Conservation (phyloP, 306 rosid genomes). For the Prunus salicina region DNA sequence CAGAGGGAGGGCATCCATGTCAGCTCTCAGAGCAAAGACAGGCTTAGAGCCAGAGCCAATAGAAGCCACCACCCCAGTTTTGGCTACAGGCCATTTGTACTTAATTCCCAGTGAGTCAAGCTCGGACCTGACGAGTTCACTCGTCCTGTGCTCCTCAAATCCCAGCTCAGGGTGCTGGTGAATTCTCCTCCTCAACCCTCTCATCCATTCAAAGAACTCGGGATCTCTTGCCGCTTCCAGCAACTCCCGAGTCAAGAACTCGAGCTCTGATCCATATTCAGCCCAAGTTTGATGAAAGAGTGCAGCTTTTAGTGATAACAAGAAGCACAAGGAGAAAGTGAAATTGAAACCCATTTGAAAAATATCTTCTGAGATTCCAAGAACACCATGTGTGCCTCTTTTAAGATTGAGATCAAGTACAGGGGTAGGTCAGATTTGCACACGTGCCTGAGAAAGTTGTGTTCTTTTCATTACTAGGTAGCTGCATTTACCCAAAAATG, state of each 20-base stretch:
- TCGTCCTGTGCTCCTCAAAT: constrained; percentile 42
- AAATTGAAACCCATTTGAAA: background rate
- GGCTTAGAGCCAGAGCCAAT: constrained; percentile 30
- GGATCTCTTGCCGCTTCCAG: constrained; percentile 26
- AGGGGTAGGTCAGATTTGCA: background rate
- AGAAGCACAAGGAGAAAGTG: background rate
- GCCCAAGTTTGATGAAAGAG: constrained; percentile 1
- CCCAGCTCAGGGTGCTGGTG: constrained; percentile 47
- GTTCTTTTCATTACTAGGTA: background rate
- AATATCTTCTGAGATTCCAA: background rate
- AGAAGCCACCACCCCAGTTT: constrained; percentile 39
- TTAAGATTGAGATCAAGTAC: background rate
- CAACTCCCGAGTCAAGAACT: constrained; percentile 23
- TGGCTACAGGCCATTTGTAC: constrained; percentile 45
- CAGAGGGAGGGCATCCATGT: constrained; percentile 51
- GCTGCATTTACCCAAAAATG: background rate
- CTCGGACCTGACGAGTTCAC: constrained; percentile 44
- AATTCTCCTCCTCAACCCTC: constrained; percentile 35
- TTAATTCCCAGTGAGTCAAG: constrained; percentile 36
- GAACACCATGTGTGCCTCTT: background rate
- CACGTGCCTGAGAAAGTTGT: background rate
- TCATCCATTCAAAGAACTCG: constrained; percentile 42
- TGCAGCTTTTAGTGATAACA: background rate
- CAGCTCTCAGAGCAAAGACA: constrained; percentile 43
- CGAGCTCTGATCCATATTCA: constrained; percentile 19